A percentile compares a stretch with the other conserved stretches of the same genome.
Conservation (phyloP, 2,329 filamentous ascomycete species). For the Sclerotinia spermophila region DNA sequence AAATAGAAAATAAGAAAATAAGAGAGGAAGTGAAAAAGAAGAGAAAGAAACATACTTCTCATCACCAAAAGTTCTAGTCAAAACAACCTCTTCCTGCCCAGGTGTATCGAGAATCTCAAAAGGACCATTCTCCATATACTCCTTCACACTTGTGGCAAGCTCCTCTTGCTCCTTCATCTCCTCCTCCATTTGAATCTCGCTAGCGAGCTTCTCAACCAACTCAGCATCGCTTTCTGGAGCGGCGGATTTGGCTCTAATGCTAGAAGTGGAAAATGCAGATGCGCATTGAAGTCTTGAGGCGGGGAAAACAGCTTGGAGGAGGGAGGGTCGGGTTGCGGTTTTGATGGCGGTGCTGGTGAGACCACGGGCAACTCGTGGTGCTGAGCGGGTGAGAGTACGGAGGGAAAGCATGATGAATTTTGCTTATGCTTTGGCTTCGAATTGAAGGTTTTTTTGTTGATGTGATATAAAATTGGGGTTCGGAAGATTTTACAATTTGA, state of each 20-base stretch:
- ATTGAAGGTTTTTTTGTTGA: constrained; percentile 21
- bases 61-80: constrained; percentile 78
- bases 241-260: constrained; percentile 40
- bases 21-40: neutral
- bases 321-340: constrained; percentile 35
- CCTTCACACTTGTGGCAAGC: constrained; percentile 73
- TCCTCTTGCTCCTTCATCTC: constrained; percentile 70
- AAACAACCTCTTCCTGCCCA: constrained; percentile 82
- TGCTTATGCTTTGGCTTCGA: constrained; percentile 10
- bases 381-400: constrained; percentile 60
- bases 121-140: constrained; percentile 80
- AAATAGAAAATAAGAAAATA: neutral
- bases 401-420: constrained; percentile 61
- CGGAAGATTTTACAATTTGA: constrained; percentile 7
- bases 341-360: constrained; percentile 51
- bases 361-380: constrained; percentile 61
- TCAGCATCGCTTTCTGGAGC: constrained; percentile 63
- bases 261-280: constrained; percentile 41
- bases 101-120: constrained; percentile 80
- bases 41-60: constrained; percentile 64
- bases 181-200: constrained; percentile 79
- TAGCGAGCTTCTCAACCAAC: constrained; percentile 79
- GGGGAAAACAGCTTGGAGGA: constrained; percentile 34
- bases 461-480: constrained; percentile 4
- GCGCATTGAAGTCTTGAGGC: constrained; percentile 31